Evolutionary conservation across 129 eudicot genomes (phyloP).

Genomic region (Tagetes patula): DNA sequence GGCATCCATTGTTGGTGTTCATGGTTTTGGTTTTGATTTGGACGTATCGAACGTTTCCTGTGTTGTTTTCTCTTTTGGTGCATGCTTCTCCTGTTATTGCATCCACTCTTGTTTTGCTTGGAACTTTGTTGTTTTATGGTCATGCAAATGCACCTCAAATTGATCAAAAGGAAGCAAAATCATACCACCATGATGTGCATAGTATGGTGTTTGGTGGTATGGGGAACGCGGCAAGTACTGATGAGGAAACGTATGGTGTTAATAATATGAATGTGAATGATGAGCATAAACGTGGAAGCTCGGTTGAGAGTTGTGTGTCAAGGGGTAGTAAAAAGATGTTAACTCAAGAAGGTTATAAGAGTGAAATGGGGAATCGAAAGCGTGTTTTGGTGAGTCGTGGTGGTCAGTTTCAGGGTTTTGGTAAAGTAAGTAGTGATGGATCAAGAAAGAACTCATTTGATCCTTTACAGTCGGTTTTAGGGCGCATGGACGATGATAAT

Average conservation of each 20-base stretch:
- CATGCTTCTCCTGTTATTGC: slow-evolving; percentile 83
- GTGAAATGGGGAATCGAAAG: slow-evolving; percentile 26
- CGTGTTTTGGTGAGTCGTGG: slow-evolving; percentile 26
- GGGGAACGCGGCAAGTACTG: slow-evolving; percentile 28
- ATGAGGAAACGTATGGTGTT: slow-evolving; percentile 27
- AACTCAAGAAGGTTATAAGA: slow-evolving; percentile 22
- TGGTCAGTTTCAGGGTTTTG: slow-evolving; percentile 29
- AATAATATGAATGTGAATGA: slow-evolving; percentile 7
- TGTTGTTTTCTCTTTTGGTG: slow-evolving; percentile 59
- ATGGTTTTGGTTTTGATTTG: slow-evolving; percentile 49
- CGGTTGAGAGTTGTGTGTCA: slow-evolving; percentile 24
- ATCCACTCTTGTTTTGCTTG: slow-evolving; percentile 80
- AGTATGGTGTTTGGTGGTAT: slow-evolving; percentile 28
- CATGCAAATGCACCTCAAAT: slow-evolving; percentile 52
- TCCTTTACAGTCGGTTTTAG: slow-evolving; percentile 26
- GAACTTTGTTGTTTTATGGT: slow-evolving; percentile 77
- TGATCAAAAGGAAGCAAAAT: slow-evolving; percentile 28
- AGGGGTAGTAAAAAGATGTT: slow-evolving; percentile 30
- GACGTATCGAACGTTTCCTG: slow-evolving; percentile 60
- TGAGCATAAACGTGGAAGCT: slow-evolving; percentile 19
- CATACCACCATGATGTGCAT: slow-evolving; percentile 27
- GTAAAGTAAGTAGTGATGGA: slow-evolving; percentile 18
- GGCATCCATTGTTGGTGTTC: slow-evolving; percentile 73
- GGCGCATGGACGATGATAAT: slow-evolving; percentile 19
- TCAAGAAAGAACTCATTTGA: slow-evolving; percentile 45